Conservation (phyloP, 2,329 filamentous ascomycete species). For the Fusarium bactridioides region DNA sequence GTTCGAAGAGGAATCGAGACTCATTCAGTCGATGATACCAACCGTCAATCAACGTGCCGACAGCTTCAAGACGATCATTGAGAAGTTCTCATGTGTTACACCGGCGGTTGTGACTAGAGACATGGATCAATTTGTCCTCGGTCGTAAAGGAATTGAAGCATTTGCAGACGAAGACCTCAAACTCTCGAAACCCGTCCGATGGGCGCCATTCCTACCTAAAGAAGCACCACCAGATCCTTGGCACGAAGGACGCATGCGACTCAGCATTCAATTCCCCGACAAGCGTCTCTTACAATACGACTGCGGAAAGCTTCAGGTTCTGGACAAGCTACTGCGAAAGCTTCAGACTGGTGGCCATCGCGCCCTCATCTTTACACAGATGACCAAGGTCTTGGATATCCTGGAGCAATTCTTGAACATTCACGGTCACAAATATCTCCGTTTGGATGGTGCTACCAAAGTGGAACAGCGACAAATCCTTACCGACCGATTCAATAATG, state of each 20-base stretch:
- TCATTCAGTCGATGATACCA: slow-evolving; percentile 73
- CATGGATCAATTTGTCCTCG: slow-evolving; percentile 72
- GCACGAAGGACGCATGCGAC: slow-evolving; percentile 90
- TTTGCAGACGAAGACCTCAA: slow-evolving; percentile 66
- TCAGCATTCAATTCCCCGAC: slow-evolving; percentile 96
- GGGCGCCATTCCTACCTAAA: slow-evolving; percentile 64
- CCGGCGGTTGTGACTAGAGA: slow-evolving; percentile 87
- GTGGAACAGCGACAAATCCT: slow-evolving; percentile 95
- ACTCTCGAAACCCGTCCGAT: slow-evolving; percentile 64
- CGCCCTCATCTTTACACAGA: slow-evolving; percentile 97
- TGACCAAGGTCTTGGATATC: slow-evolving; percentile 98
- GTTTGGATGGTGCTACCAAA: slow-evolving; percentile 94
- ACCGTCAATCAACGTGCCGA: slow-evolving; percentile 77
- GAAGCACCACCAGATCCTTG: slow-evolving; percentile 77
- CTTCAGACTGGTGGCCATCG: slow-evolving; percentile 91
- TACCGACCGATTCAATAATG: slow-evolving; percentile 96
- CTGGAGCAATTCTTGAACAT: slow-evolving; percentile 98
- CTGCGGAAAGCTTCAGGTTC: slow-evolving; percentile 91
- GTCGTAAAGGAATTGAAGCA: slow-evolving; percentile 63
- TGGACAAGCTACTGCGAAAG: slow-evolving; percentile 85
- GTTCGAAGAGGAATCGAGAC: slow-evolving; percentile 74
- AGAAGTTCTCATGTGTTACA: slow-evolving; percentile 91
- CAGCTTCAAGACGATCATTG: slow-evolving; percentile 76
- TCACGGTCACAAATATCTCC: slow-evolving; percentile 94
- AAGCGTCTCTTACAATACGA: slow-evolving; percentile 97